A percentile compares a stretch with the other conserved stretches of the same genome.
Conservation (phyloP, 2,329 filamentous ascomycete species). For the Dactylellina haptotyla region DNA sequence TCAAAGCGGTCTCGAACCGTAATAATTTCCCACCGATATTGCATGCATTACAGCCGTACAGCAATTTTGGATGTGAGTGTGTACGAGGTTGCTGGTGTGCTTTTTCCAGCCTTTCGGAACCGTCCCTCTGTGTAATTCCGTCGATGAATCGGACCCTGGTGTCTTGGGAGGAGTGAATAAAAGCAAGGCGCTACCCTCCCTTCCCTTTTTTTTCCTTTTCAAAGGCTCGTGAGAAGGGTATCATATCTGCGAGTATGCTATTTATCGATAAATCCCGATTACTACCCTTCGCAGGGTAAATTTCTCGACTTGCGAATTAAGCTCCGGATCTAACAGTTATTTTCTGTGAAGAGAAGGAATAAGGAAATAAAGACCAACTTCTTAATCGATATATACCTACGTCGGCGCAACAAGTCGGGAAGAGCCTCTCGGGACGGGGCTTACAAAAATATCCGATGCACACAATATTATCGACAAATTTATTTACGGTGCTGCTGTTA, state of each 20-base stretch:
- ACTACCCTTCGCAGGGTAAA: constrained; percentile 33
- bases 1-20: constrained; percentile 15
- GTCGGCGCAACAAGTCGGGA: neutral
- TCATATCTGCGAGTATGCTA: constrained; percentile 35
- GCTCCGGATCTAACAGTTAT: neutral
- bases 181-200: constrained; percentile 40
- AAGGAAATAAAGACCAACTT: too few relatives aligned
- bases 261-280: constrained; percentile 36
- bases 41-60: constrained; percentile 24
- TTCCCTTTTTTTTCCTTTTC: constrained; percentile 12
- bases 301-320: neutral
- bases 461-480: constrained; percentile 25
- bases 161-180: constrained; percentile 28
- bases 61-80: constrained; percentile 6
- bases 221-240: neutral
- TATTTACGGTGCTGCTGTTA: constrained; percentile 25
- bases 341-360: too few relatives aligned
- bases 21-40: constrained; percentile 42
- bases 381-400: too few relatives aligned
- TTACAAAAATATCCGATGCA: constrained; percentile 20
- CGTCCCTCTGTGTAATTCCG: constrained; percentile 20
- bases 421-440: too few relatives aligned
- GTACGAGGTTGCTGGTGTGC: neutral
- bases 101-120: constrained; percentile 42
- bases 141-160: constrained; percentile 32